Conservation (phyloP, 345 rosid species). For the Microthlaspi erraticum region DNA sequence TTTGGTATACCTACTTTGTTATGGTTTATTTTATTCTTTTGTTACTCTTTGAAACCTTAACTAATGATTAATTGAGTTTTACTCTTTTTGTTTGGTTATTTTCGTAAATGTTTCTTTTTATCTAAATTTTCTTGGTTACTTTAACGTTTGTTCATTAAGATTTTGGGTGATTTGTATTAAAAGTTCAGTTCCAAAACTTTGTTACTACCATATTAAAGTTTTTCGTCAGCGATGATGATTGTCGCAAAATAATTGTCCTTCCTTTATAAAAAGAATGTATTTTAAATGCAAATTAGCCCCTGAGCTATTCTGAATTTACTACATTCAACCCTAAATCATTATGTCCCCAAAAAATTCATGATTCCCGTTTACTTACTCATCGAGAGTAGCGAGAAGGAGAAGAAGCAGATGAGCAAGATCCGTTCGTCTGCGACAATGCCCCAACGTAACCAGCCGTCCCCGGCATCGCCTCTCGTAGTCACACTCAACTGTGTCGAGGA, state of each 20-base stretch:
- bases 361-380: slow-evolving; percentile 18
- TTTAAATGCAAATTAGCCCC: slow-evolving; percentile 15
- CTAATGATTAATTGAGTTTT: too few relatives aligned
- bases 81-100: too few relatives aligned
- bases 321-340: slow-evolving; percentile 29
- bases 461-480: slow-evolving; percentile 68
- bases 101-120: too few relatives aligned
- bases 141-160: too few relatives aligned
- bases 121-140: too few relatives aligned
- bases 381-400: slow-evolving; percentile 36
- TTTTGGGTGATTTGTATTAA: too few relatives aligned
- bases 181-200: too few relatives aligned
- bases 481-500: slow-evolving; percentile 95
- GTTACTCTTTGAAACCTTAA: too few relatives aligned
- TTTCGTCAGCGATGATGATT: too few relatives aligned
- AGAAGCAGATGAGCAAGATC: slow-evolving; percentile 43
- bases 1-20: neutral
- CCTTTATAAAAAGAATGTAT: too few relatives aligned
- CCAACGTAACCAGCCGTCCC: slow-evolving; percentile 51
- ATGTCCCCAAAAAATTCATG: slow-evolving; percentile 29
- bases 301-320: neutral
- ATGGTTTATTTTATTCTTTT: neutral
- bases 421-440: slow-evolving; percentile 65
- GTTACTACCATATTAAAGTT: too few relatives aligned
- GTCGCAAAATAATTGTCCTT: too few relatives aligned